Percentiles rank a stretch among this genome's conserved stretches.
These are phyloP conservation scores for Cutaneotrichosporon mucoides DNA, from an alignment of 1,284 basidiomycete genomes.

Conservation along the genomic window DNA sequence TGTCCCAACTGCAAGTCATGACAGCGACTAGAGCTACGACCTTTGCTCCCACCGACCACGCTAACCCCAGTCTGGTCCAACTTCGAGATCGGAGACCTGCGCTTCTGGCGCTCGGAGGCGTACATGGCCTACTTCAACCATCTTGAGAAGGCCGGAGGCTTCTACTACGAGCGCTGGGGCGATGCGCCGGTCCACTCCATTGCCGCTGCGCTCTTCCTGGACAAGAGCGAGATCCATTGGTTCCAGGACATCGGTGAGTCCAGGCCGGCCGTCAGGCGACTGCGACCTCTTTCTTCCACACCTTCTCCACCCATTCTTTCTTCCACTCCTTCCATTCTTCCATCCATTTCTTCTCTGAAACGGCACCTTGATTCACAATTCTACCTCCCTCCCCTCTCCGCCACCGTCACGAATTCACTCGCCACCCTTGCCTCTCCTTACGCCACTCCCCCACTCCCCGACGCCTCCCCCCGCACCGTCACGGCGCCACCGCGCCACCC, in stretches of 20 bases:
- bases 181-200: slow-evolving; percentile 84
- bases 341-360: too few species aligned
- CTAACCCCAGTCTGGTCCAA: slow-evolving; percentile 65
- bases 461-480: too few species aligned
- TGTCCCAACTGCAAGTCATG: too few species aligned
- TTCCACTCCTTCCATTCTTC: too few species aligned
- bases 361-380: too few species aligned
- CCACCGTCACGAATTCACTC: too few species aligned
- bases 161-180: slow-evolving; percentile 72
- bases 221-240: slow-evolving; percentile 68
- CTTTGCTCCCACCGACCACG: not conserved
- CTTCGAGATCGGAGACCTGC: slow-evolving; percentile 71
- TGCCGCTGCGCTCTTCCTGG: slow-evolving; percentile 66
- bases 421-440: too few species aligned
- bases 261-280: not conserved
- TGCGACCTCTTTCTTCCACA: too few species aligned
- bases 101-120: slow-evolving; percentile 72
- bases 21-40: not conserved
- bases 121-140: slow-evolving; percentile 74
- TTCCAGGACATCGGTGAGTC: slow-evolving; percentile 53
- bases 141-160: slow-evolving; percentile 73
- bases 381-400: too few species aligned
- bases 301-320: too few species aligned
- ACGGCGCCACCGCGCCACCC: too few species aligned
- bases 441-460: too few species aligned